These are phyloP conservation scores for Debaryomyces udenii DNA, from an alignment of 1,139 yeast genomes.

Conservation along the genomic window DNA sequence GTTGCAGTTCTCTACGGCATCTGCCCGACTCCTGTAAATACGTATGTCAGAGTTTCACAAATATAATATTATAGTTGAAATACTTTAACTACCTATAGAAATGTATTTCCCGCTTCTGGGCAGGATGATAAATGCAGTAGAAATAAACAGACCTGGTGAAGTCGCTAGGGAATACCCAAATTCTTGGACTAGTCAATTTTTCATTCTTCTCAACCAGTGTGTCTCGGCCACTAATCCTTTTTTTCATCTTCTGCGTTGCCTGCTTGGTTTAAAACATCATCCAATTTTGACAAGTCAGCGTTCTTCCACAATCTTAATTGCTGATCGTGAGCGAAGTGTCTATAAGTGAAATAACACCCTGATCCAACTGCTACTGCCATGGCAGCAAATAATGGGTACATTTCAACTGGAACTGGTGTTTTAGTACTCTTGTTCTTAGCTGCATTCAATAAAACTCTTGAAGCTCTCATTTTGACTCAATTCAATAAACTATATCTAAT, in stretches of 20 bases:
- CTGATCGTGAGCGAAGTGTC: conserved; percentile 67
- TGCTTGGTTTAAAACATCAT: conserved; percentile 52
- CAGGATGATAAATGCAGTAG: too few relatives aligned
- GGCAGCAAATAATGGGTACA: conserved; percentile 70
- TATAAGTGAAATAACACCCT: conserved; percentile 69
- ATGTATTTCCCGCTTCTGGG: too few relatives aligned
- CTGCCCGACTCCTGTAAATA: too few relatives aligned
- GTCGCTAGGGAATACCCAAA: too few relatives aligned
- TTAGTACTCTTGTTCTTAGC: conserved; percentile 32
- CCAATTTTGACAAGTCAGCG: conserved; percentile 59
- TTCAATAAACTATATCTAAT: neutral
- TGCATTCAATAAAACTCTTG: conserved; percentile 55
- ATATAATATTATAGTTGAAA: conserved; percentile 7
- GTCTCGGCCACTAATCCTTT: conserved; percentile 21
- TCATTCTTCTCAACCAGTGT: too few relatives aligned
- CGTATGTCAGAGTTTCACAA: neutral
- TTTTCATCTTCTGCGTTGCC: conserved; percentile 37
- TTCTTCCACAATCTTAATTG: conserved; percentile 73
- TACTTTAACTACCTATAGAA: neutral
- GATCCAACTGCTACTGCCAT: conserved; percentile 68
- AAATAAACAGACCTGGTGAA: too few relatives aligned
- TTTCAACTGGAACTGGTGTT: conserved; percentile 65
- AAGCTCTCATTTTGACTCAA: conserved; percentile 51
- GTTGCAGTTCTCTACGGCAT: neutral
- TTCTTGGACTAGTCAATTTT: too few relatives aligned